Conservation (phyloP, 805 yeast genomes). For the Schwanniomyces occidentalis region DNA sequence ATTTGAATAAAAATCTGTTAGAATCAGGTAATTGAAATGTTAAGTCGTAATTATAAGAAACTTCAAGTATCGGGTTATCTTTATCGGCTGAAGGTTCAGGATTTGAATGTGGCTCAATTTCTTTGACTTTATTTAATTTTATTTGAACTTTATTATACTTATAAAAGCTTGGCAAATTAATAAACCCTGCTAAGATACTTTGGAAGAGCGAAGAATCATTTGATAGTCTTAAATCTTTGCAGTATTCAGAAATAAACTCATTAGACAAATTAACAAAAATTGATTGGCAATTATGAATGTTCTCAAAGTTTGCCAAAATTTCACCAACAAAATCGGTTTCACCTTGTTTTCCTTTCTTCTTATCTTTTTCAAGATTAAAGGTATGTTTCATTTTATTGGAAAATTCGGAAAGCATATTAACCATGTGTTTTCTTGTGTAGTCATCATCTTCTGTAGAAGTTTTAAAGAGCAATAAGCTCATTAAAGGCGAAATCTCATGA, state of each 20-base stretch:
- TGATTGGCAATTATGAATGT: slow-evolving; percentile 25
- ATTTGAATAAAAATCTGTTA: slow-evolving; percentile 37
- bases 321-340: slow-evolving; percentile 33
- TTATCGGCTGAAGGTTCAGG: not conserved
- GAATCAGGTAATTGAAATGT: slow-evolving; percentile 45
- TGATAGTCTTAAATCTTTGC: slow-evolving; percentile 36
- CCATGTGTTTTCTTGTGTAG: slow-evolving; percentile 17
- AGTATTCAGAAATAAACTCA: slow-evolving; percentile 41
- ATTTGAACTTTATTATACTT: slow-evolving; percentile 39
- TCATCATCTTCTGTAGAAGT: slow-evolving; percentile 12
- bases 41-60: slow-evolving; percentile 30
- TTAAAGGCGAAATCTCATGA: slow-evolving; percentile 34
- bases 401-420: slow-evolving; percentile 20
- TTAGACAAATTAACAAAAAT: slow-evolving; percentile 38
- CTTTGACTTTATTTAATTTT: slow-evolving; percentile 20
- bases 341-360: slow-evolving; percentile 11
- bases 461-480: slow-evolving; percentile 29
- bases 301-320: slow-evolving; percentile 29
- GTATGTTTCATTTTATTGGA: slow-evolving; percentile 23
- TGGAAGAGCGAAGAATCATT: slow-evolving; percentile 44
- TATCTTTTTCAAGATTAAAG: slow-evolving; percentile 18
- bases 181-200: slow-evolving; percentile 38
- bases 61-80: slow-evolving; percentile 8
- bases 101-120: not conserved
- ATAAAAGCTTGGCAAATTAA: slow-evolving; percentile 43